Conservation (phyloP, 2,329 filamentous ascomycete genomes). For the Seiridium cupressi region DNA sequence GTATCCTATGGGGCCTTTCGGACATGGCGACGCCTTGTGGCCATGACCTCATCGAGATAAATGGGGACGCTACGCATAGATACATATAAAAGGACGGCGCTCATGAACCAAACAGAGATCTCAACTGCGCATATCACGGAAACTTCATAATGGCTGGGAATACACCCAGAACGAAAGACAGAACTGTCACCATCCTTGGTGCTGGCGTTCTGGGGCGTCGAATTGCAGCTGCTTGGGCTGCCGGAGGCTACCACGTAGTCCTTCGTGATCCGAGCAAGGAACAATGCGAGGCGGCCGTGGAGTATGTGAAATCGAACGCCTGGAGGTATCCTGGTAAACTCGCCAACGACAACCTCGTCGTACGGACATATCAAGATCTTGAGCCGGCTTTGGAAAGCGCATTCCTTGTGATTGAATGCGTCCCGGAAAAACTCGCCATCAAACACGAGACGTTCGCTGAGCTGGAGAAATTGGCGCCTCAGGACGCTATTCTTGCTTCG, state of each 20-base stretch:
- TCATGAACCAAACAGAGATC: not conserved
- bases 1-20: not conserved
- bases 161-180: constrained; percentile 17
- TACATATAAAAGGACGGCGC: not conserved
- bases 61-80: not conserved
- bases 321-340: constrained; percentile 20
- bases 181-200: constrained; percentile 36
- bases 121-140: not conserved
- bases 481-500: constrained; percentile 26
- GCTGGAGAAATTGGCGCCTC: constrained; percentile 23
- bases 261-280: constrained; percentile 39
- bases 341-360: not conserved
- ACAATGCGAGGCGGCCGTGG: constrained; percentile 32
- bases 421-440: constrained; percentile 28
- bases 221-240: constrained; percentile 37
- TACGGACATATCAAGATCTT: constrained; percentile 6
- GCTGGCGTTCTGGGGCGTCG: constrained; percentile 41
- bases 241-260: constrained; percentile 39
- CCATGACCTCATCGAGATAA: constrained; percentile 1
- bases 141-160: constrained; percentile 16
- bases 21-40: not conserved
- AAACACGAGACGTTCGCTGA: constrained; percentile 25
- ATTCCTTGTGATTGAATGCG: constrained; percentile 27
- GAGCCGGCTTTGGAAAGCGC: constrained; percentile 3
- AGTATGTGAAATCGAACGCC: constrained; percentile 37